Conservation (phyloP, 768 basidiomycete genomes). For the Leucocoprinus sp. region DNA sequence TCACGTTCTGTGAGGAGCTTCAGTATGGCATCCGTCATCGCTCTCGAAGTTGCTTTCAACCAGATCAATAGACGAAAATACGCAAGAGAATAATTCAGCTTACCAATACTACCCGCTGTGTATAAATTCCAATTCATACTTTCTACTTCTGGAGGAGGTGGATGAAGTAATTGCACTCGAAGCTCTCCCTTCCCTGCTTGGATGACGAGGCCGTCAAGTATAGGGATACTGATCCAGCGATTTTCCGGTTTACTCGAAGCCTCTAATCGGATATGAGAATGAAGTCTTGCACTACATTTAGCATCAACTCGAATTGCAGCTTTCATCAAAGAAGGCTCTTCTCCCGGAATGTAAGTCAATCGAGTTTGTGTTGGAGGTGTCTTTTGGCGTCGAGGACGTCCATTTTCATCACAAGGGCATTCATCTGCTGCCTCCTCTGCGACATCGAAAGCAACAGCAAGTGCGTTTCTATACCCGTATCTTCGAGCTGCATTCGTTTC, state of each 20-base stretch:
- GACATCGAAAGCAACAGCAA: conserved; percentile 52
- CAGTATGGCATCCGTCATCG: conserved; percentile 57
- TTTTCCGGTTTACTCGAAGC: conserved; percentile 49
- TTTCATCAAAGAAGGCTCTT: conserved; percentile 26
- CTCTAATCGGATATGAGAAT: conserved; percentile 58
- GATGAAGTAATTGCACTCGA: conserved; percentile 44
- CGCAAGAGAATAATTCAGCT: conserved; percentile 12
- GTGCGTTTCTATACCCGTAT: conserved; percentile 47
- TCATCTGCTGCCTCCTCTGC: conserved; percentile 61
- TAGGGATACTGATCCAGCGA: conserved; percentile 32
- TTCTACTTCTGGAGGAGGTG: conserved; percentile 52
- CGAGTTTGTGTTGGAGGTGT: conserved; percentile 35
- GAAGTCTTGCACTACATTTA: conserved; percentile 40
- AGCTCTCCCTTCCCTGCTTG: conserved; percentile 46
- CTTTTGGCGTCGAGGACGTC: conserved; percentile 38
- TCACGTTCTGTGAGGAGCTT: conserved; percentile 35
- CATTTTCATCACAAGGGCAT: conserved; percentile 60
- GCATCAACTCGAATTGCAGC: conserved; percentile 52
- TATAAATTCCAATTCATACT: conserved; percentile 60
- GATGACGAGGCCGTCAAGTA: conserved; percentile 56
- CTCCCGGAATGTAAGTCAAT: conserved; percentile 27
- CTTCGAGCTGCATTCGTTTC: neutral
- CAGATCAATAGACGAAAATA: no score
- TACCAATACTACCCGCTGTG: conserved; percentile 51
- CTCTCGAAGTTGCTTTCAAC: conserved; percentile 57